These are phyloP conservation scores for Casuarina equisetifolia DNA, from an alignment of 306 rosid species.

Conservation along the genomic window DNA sequence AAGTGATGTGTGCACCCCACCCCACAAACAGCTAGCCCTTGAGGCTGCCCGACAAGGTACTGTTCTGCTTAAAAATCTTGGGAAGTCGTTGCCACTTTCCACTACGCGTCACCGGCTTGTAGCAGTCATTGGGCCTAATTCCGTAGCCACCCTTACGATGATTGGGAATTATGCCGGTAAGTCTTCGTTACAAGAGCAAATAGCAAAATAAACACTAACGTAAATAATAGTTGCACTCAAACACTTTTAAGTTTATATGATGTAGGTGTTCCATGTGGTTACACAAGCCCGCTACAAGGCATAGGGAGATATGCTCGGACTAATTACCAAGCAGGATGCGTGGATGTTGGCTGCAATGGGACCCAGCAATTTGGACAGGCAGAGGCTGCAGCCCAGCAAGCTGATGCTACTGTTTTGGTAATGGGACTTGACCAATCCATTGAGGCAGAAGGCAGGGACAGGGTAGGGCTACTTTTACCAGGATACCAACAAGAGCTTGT, in stretches of 20 bases:
- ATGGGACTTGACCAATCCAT: conserved; percentile 88
- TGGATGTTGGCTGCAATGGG: conserved; percentile 47
- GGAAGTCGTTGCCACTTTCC: conserved; percentile 53
- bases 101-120: conserved; percentile 41
- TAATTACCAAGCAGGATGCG: conserved; percentile 60
- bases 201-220: too few relatives aligned
- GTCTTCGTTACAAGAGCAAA: too few relatives aligned
- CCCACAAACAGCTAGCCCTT: conserved; percentile 72
- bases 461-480: conserved; percentile 56
- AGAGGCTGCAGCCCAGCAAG: conserved; percentile 51
- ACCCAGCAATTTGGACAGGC: conserved; percentile 49
- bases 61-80: conserved; percentile 59
- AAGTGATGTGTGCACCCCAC: conserved; percentile 52
- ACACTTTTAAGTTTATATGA: too few relatives aligned
- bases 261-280: conserved; percentile 62
- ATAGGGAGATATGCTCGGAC: conserved; percentile 65
- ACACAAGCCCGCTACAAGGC: conserved; percentile 78
- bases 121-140: conserved; percentile 88
- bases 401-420: conserved; percentile 70
- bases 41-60: conserved; percentile 85
- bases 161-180: conserved; percentile 85
- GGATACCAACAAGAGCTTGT: conserved; percentile 80
- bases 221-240: too few relatives aligned
- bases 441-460: conserved; percentile 73
- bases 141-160: conserved; percentile 81